Evolutionary conservation across 208 protist species (phyloP).

Genomic region (Acanthamoeba royreba): DNA sequence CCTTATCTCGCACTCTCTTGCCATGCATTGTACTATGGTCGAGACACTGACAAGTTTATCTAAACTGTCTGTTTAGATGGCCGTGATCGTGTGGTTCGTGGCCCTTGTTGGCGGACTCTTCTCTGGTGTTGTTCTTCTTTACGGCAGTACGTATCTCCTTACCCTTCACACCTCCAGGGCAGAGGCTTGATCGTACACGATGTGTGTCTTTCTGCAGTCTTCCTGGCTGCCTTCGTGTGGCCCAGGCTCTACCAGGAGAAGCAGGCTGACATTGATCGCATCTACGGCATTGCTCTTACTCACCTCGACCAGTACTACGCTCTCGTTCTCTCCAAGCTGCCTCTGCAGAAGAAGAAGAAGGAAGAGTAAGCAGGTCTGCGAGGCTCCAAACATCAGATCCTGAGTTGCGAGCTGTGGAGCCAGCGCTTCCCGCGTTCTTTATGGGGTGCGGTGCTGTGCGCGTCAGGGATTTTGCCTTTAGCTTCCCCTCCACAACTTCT

Average conservation of each 20-base stretch:
- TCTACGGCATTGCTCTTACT: background rate
- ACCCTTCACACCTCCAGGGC: background rate
- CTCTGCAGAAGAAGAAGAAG: slow-evolving; percentile 54
- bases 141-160: background rate
- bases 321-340: slow-evolving; percentile 18
- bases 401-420: too few species aligned
- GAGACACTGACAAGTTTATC: background rate
- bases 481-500: too few species aligned
- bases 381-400: too few species aligned
- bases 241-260: slow-evolving; percentile 50
- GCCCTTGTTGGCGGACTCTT: background rate
- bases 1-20: background rate
- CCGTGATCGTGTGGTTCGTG: slow-evolving; percentile 36
- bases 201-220: background rate
- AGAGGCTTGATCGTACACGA: background rate
- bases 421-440: too few species aligned
- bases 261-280: slow-evolving; percentile 32
- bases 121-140: slow-evolving; percentile 42
- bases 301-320: slow-evolving; percentile 9
- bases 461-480: too few species aligned
- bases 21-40: background rate
- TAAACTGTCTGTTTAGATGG: background rate
- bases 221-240: slow-evolving; percentile 43
- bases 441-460: too few species aligned
- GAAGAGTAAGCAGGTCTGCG: slow-evolving; percentile 9